Evolutionary conservation across 768 basidiomycete genomes (phyloP), one percentile per base, ranked within the genome.

Genomic region (Tephrocybe sp.): DNA sequence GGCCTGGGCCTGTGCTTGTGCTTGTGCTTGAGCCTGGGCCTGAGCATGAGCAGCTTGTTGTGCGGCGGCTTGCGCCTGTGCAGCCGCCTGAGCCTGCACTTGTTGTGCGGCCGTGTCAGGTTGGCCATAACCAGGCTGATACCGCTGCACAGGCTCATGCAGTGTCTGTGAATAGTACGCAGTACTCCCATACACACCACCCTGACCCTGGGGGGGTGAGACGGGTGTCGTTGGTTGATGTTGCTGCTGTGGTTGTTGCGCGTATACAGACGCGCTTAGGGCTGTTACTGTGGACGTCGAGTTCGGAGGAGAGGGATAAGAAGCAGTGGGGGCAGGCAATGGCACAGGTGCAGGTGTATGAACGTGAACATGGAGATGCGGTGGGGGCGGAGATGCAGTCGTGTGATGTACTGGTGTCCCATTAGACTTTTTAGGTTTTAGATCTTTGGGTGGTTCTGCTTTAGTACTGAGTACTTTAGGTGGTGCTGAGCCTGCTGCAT

Each of bases 401-500:
- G 42, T 44, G 15, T 15, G 18, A 25, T 44, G 41, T 6, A 37
- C 34, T 28, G 25, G 50, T 7, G 20, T 4, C 5, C 33, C 14
- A n/a, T 1, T 37, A 8, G 11, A 18, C 7, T 15, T 34, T 11
- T 14, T 18, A 20, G 20, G 54, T 55, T 21, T 51, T 52, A 3
- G 55, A n/a, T 14, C 23, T 41, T 7, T 48, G 51, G 20, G 38
- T 38, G 15, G 24, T 48, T 34, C 50, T 47, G 40, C 23, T 3
- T 41, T 14, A 14, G 12, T 17, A n/a, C 15, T 12, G 15, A 36
- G 20, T 24, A 10, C 23, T 25, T 21, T 21, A 6, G 23, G 7
- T 23, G 12, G 20, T 15, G 20, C 43, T 37, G 38, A 20, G 15
- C 48, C 50, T 9, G 37, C 32, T 11, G 50, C 12, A 10, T 48